These are phyloP conservation scores for Cladophialophora yegresii DNA, from an alignment of 2,329 filamentous ascomycete species.

Conservation along the genomic window DNA sequence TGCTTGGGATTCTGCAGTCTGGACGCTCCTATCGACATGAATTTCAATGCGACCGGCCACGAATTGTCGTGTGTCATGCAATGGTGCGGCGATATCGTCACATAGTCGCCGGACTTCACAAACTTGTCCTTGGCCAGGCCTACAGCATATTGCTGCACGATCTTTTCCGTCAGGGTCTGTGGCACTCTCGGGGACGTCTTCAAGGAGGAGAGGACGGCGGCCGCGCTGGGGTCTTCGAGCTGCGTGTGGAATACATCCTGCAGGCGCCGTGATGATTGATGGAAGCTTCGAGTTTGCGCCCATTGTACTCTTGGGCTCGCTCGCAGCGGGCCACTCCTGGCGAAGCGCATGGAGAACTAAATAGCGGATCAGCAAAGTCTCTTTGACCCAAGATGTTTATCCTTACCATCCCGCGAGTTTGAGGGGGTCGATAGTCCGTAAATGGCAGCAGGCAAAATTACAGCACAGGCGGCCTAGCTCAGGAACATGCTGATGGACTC, in stretches of 20 bases:
- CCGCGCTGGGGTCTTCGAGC: slow-evolving; percentile 60
- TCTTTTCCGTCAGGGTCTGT: slow-evolving; percentile 90
- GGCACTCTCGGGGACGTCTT: slow-evolving; percentile 59
- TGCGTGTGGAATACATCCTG: slow-evolving; percentile 66
- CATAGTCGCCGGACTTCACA: slow-evolving; percentile 79
- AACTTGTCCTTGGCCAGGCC: slow-evolving; percentile 73
- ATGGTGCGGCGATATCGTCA: slow-evolving; percentile 69
- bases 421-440: neutral
- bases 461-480: neutral
- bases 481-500: neutral
- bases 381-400: neutral
- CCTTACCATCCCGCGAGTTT: neutral
- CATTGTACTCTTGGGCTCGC: slow-evolving; percentile 7
- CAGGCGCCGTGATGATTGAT: slow-evolving; percentile 12
- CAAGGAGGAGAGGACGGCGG: slow-evolving; percentile 74
- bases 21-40: slow-evolving; percentile 78
- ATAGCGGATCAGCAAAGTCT: neutral
- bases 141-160: slow-evolving; percentile 79
- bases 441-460: neutral
- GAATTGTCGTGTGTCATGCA: slow-evolving; percentile 90
- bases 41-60: slow-evolving; percentile 74
- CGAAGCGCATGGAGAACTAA: slow-evolving; percentile 6
- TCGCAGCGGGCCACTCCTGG: slow-evolving; percentile 6
- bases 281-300: slow-evolving; percentile 16
- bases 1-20: slow-evolving; percentile 71